These are phyloP conservation scores for Trypanosoma caninum DNA, from an alignment of 208 protist species.

Conservation along the genomic window DNA sequence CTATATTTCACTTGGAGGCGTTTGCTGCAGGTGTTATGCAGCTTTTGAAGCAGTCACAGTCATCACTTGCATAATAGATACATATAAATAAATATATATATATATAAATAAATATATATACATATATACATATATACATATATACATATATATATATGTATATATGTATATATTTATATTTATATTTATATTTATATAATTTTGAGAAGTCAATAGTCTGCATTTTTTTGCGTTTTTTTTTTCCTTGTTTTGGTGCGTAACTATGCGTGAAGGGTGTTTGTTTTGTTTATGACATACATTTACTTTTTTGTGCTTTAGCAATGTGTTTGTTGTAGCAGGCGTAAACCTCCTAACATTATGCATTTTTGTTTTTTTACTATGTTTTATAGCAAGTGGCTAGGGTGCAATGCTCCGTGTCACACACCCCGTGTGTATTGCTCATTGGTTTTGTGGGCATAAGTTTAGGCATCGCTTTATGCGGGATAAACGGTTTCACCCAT, in stretches of 20 bases:
- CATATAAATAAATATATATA: constrained; percentile 3
- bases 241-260: neutral
- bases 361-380: constrained; percentile 21
- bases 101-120: too few species aligned
- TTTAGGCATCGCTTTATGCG: constrained; percentile 86
- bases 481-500: constrained; percentile 87
- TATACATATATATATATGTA: too few species aligned
- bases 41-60: constrained; percentile 51
- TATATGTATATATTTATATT: neutral
- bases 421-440: constrained; percentile 51
- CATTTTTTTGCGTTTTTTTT: neutral
- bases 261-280: neutral
- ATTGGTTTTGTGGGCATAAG: constrained; percentile 88
- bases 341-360: constrained; percentile 6
- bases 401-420: constrained; percentile 42
- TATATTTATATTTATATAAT: neutral
- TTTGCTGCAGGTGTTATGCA: constrained; percentile 93
- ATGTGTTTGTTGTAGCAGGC: too few species aligned
- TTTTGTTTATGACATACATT: too few species aligned
- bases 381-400: neutral
- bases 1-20: constrained; percentile 98
- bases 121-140: too few species aligned
- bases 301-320: too few species aligned
- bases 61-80: neutral
- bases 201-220: neutral